phyloP scores from a whole-genome alignment of 306 rosid genomes.

The Trifolium pratense region DNA sequence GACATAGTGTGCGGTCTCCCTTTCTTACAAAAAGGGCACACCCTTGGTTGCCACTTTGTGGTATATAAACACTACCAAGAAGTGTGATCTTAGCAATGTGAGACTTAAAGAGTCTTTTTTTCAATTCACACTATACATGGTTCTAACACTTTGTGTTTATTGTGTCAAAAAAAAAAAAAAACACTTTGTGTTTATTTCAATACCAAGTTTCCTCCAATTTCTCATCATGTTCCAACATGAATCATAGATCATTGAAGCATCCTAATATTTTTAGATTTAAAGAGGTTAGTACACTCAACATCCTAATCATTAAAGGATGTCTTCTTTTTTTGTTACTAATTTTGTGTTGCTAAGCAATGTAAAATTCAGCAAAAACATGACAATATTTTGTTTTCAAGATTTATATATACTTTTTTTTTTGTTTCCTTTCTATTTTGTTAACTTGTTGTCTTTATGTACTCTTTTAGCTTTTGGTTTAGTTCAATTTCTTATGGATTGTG shows the following conservation, averaged over 20 bases:
- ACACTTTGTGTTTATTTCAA: no score
- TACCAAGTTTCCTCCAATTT: no score
- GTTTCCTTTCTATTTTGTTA: not conserved
- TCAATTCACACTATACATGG: no score
- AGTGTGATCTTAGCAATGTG: no score
- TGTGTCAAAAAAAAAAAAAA: no score
- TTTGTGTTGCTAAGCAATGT: not conserved
- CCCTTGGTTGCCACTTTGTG: no score
- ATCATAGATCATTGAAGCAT: slow-evolving; percentile 89
- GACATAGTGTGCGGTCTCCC: no score
- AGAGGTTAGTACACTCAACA: slow-evolving; percentile 51
- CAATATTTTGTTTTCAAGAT: not conserved
- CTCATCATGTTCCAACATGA: no score
- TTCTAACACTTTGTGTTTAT: no score
- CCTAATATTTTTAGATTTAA: slow-evolving; percentile 82
- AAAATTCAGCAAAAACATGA: not conserved
- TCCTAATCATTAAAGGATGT: slow-evolving; percentile 3
- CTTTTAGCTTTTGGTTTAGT: not conserved
- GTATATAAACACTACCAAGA: no score
- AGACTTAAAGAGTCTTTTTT: no score
- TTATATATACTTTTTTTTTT: not conserved
- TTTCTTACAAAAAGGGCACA: no score
- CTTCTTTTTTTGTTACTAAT: not conserved
- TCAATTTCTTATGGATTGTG: not conserved
- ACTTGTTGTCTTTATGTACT: not conserved